Evolutionary conservation across 805 yeast species (phyloP), one percentile per base, ranked within the genome.

Genomic region (Teunomyces funiuensis): DNA sequence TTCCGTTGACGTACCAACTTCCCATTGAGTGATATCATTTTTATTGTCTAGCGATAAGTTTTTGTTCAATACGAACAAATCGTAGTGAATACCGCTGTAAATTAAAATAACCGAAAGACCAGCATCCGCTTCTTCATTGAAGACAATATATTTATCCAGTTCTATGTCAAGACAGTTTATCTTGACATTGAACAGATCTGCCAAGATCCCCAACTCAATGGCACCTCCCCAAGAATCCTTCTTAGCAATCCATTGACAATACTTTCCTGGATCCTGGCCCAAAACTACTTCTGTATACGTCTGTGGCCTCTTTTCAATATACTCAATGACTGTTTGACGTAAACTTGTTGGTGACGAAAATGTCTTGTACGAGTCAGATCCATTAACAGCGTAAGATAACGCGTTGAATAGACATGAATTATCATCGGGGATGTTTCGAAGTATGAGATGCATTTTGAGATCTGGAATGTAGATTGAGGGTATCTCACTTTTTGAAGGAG

Each of bases 181-280:
- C 3, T 75, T 67, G 5, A 82, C 60, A 4, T 67, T 65, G 29
- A 82, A 67, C 46, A 72, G 69, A 25, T 71, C 66, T 2, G 86
- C 71, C 20, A 85, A 55, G 5, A 85, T 82, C 6, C 80, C 78
- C 34, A 85, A 61, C 55, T 85, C 95, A 36, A 85, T 84, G 2
- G 88, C 91, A 5, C 95, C 95, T 22, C 95, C 95, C 95, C 93
- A 85, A 13, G 84, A 73, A 26, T 72, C 79, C 14, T 72, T 73
- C 42, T 72, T 63, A 34, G 55, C 49, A 16, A 85, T 85, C 91
- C 93, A 85, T 5, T 61, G 46, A 25, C 75, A 61, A 54, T 85
- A 85, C 7, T 76, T 74, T 0, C 55, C 53, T 2, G 64, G 58
- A 0, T 74, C 61, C 44, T 67, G 68, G 2, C 86, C 89, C 36